These are phyloP conservation scores for Mycena citricolor DNA, from an alignment of 1,284 basidiomycete genomes.

Conservation along the genomic window DNA sequence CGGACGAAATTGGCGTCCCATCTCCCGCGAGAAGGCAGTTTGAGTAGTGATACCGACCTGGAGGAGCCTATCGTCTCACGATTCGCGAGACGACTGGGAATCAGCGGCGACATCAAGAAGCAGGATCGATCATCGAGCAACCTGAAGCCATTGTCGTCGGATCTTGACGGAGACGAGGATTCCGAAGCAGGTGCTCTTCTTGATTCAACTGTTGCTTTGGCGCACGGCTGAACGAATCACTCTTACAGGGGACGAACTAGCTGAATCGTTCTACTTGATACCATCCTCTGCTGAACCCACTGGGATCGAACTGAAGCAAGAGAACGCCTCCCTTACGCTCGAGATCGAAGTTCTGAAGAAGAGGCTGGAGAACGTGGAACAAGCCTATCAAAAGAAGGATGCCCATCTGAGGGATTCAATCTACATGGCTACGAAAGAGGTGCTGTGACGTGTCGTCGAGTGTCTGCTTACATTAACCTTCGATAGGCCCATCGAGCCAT, in stretches of 20 bases:
- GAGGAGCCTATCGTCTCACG: slow-evolving; percentile 58
- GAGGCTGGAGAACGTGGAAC: slow-evolving; percentile 58
- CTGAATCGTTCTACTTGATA: slow-evolving; percentile 75
- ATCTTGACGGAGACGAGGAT: slow-evolving; percentile 38
- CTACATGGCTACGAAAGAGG: slow-evolving; percentile 75
- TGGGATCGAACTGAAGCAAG: slow-evolving; percentile 55
- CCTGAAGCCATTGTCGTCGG: slow-evolving; percentile 16
- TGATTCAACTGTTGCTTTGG: neutral
- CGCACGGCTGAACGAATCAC: slow-evolving; percentile 3
- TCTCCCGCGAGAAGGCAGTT: slow-evolving; percentile 44
- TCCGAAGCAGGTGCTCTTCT: slow-evolving; percentile 42
- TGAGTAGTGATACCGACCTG: slow-evolving; percentile 62
- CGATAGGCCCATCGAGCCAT: slow-evolving; percentile 72
- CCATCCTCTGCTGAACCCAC: slow-evolving; percentile 55
- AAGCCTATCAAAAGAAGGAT: slow-evolving; percentile 71
- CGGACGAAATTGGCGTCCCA: slow-evolving; percentile 28
- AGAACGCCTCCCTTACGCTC: slow-evolving; percentile 60
- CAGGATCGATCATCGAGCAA: slow-evolving; percentile 13
- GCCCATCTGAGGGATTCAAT: slow-evolving; percentile 75
- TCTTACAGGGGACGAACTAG: slow-evolving; percentile 57
- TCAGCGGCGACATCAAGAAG: slow-evolving; percentile 30
- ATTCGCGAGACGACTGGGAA: slow-evolving; percentile 47
- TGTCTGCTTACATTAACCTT: slow-evolving; percentile 9
- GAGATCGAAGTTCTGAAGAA: slow-evolving; percentile 58
- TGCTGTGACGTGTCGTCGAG: slow-evolving; percentile 27